Conservation (phyloP, 2,329 filamentous ascomycete species). For the Clonostachys rhizophaga region DNA sequence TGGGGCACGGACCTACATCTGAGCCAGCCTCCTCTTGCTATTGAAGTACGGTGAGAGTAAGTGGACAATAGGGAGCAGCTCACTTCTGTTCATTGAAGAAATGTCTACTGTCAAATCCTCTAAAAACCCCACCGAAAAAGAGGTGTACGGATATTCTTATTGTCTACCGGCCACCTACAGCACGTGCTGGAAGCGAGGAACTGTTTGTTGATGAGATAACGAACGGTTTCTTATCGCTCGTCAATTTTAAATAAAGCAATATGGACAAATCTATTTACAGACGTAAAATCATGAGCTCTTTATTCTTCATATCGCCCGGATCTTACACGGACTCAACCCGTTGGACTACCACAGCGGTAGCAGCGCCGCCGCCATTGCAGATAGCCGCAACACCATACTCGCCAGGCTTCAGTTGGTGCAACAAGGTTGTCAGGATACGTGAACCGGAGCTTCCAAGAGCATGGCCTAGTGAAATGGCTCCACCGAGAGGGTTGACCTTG, state of each 20-base stretch:
- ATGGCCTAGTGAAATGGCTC: slow-evolving; percentile 88
- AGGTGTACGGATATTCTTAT: too few species aligned
- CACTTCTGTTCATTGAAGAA: too few species aligned
- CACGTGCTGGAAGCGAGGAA: too few species aligned
- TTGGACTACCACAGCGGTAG: slow-evolving; percentile 88
- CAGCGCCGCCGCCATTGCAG: slow-evolving; percentile 93
- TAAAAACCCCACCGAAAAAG: too few species aligned
- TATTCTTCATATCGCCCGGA: neutral
- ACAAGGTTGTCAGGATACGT: slow-evolving; percentile 80
- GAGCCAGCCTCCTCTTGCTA: too few species aligned
- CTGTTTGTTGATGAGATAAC: neutral
- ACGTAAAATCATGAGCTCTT: neutral
- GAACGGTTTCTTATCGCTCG: neutral
- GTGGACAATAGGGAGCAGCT: too few species aligned
- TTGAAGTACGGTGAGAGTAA: too few species aligned
- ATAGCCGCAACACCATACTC: slow-evolving; percentile 96
- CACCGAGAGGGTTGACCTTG: slow-evolving; percentile 82
- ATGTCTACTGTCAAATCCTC: too few species aligned
- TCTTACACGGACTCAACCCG: slow-evolving; percentile 58
- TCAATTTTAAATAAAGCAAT: neutral
- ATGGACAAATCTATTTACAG: neutral
- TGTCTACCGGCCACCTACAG: too few species aligned
- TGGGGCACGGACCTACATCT: too few species aligned
- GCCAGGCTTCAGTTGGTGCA: slow-evolving; percentile 87
- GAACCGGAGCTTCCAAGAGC: slow-evolving; percentile 91